Percentiles rank a stretch among this genome's conserved stretches.
Evolutionary conservation across 1,284 basidiomycete species (phyloP).

Genomic region (Cryptococcus sp.): DNA sequence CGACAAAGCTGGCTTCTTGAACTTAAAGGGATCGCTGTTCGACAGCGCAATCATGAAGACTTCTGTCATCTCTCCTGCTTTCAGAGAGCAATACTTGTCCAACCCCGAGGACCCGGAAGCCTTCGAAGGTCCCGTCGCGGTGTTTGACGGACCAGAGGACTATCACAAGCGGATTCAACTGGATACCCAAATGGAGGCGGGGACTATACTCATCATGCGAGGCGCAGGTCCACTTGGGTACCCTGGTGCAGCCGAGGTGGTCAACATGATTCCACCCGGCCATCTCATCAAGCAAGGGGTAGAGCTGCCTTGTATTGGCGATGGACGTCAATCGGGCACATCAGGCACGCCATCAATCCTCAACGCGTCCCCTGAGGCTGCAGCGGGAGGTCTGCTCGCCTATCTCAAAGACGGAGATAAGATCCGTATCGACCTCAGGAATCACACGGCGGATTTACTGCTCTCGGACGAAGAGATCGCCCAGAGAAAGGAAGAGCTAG

Average conservation of each 20-base stretch:
- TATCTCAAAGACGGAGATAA: constrained; percentile 51
- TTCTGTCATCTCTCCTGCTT: constrained; percentile 48
- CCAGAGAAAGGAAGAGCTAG: constrained; percentile 41
- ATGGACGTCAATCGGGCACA: constrained; percentile 52
- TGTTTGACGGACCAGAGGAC: constrained; percentile 54
- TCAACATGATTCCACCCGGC: constrained; percentile 54
- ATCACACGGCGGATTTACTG: constrained; percentile 43
- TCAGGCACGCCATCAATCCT: constrained; percentile 52
- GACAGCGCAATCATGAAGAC: constrained; percentile 55
- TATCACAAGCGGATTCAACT: constrained; percentile 49
- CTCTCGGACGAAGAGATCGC: constrained; percentile 41
- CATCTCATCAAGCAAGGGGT: constrained; percentile 50
- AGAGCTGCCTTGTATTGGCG: constrained; percentile 53
- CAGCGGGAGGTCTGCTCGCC: constrained; percentile 49
- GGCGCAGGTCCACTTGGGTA: constrained; percentile 52
- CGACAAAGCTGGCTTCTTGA: constrained; percentile 49
- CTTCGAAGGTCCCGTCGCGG: constrained; percentile 52
- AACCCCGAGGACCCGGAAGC: constrained; percentile 51
- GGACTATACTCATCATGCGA: constrained; percentile 51
- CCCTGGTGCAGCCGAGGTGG: constrained; percentile 51
- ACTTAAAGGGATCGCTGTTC: constrained; percentile 51
- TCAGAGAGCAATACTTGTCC: constrained; percentile 47
- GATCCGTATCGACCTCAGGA: constrained; percentile 49
- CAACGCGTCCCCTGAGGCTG: constrained; percentile 52
- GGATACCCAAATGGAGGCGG: constrained; percentile 29